phyloP scores from a whole-genome alignment of 371 early-diverging fungal species.

The Catenaria anguillulae region DNA sequence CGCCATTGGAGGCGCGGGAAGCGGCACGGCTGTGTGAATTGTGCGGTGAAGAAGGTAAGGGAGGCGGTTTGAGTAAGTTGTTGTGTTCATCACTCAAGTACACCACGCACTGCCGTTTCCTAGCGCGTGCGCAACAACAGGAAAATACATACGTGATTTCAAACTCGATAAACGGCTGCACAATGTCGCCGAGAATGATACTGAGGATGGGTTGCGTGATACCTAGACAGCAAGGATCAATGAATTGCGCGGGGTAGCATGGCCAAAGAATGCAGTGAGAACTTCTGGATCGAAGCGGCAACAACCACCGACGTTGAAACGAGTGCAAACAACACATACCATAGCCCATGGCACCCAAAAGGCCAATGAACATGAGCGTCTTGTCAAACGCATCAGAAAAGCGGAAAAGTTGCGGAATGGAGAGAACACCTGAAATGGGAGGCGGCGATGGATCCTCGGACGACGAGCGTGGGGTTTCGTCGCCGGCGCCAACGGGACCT shows the following conservation, averaged over 20 bases:
- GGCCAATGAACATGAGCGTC: background rate
- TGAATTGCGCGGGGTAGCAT: slow-evolving; percentile 37
- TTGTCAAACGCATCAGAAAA: background rate
- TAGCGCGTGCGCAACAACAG: slow-evolving; percentile 29
- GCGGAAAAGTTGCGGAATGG: background rate
- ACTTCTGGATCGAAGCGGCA: slow-evolving; percentile 8
- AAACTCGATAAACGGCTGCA: background rate
- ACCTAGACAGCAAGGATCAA: slow-evolving; percentile 47
- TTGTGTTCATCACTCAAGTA: slow-evolving; percentile 32
- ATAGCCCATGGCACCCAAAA: background rate
- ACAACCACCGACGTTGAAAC: slow-evolving; percentile 1
- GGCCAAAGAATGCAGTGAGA: background rate
- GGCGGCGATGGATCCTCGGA: no score
- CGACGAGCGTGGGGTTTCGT: no score
- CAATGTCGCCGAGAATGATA: slow-evolving; percentile 4
- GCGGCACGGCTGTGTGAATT: background rate
- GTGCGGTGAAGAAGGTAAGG: no score
- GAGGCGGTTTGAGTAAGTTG: no score
- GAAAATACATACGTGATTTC: background rate
- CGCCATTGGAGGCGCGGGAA: background rate
- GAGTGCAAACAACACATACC: slow-evolving; percentile 5
- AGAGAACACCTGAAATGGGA: background rate
- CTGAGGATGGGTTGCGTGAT: background rate
- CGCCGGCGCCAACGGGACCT: no score
- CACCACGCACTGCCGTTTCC: slow-evolving; percentile 40